Conservation (phyloP, 495 filamentous ascomycete species). For the Hyaloscypha variabilis region DNA sequence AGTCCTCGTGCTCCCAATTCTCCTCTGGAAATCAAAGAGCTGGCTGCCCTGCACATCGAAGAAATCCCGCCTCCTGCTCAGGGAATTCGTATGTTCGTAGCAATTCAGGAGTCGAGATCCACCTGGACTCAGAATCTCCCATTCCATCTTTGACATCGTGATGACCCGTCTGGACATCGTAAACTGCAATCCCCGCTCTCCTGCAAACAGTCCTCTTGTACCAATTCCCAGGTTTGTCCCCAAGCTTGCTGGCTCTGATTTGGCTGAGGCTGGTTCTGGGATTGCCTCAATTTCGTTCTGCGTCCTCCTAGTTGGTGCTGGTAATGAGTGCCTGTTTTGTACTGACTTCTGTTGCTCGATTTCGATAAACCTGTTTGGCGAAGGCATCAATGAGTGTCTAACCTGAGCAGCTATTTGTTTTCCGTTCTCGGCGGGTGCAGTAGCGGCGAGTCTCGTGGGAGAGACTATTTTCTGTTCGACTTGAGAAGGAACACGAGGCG, state of each 20-base stretch:
- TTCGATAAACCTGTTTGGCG: neutral
- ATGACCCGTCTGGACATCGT: constrained; percentile 14
- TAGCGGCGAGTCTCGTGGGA: too few relatives aligned
- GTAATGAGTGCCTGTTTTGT: neutral
- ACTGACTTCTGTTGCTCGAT: neutral
- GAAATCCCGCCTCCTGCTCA: constrained; percentile 22
- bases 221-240: neutral
- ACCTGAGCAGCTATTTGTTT: neutral
- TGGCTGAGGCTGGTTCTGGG: neutral
- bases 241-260: neutral
- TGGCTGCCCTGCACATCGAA: constrained; percentile 13
- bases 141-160: constrained; percentile 18
- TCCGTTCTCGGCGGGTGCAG: too few relatives aligned
- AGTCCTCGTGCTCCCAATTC: constrained; percentile 16
- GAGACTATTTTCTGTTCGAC: too few relatives aligned
- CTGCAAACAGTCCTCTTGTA: constrained; percentile 13
- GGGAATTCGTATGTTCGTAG: constrained; percentile 8
- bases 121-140: constrained; percentile 8
- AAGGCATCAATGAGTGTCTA: neutral
- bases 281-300: constrained; percentile 4
- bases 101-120: constrained; percentile 8
- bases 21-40: constrained; percentile 21
- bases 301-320: neutral
- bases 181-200: constrained; percentile 8
- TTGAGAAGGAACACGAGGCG: too few relatives aligned